Percentiles rank a stretch among this genome's conserved stretches.
These are phyloP conservation scores for Kwoniella europaea DNA, from an alignment of 768 basidiomycete genomes.

Conservation along the genomic window DNA sequence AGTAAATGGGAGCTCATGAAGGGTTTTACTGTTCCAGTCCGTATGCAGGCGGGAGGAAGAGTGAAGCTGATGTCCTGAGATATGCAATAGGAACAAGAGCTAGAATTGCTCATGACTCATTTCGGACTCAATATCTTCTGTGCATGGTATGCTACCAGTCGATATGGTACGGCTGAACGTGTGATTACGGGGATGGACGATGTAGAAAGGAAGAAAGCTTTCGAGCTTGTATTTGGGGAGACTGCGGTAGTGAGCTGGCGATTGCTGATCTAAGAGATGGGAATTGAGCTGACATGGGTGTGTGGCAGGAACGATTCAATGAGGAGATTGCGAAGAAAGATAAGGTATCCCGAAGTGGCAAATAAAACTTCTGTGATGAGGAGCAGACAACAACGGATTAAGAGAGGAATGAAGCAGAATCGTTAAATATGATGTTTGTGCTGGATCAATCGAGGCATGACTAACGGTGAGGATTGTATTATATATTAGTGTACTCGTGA, in stretches of 20 bases:
- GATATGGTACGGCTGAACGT: neutral
- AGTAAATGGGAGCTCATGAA: neutral
- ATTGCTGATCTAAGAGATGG: neutral
- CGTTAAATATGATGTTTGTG: too few relatives aligned
- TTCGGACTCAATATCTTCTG: constrained; percentile 27
- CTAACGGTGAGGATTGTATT: too few relatives aligned
- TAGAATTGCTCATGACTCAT: neutral
- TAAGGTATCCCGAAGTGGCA: too few relatives aligned
- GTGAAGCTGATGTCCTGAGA: neutral
- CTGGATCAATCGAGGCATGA: too few relatives aligned
- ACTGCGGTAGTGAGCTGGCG: neutral
- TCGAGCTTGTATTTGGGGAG: constrained; percentile 21
- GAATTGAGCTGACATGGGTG: neutral
- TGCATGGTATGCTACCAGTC: constrained; percentile 19
- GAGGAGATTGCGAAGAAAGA: neutral
- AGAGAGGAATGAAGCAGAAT: too few relatives aligned
- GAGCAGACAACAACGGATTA: too few relatives aligned
- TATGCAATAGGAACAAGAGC: neutral
- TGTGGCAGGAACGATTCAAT: neutral
- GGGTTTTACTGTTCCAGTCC: neutral
- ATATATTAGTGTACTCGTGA: too few relatives aligned
- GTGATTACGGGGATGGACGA: constrained; percentile 8
- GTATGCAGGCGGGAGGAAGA: neutral
- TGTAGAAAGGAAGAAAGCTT: constrained; percentile 12
- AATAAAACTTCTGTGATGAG: too few relatives aligned